Percentiles rank a stretch among this genome's conserved stretches.
Conservation (phyloP, 1,284 basidiomycete species). For the Grifola frondosa region DNA sequence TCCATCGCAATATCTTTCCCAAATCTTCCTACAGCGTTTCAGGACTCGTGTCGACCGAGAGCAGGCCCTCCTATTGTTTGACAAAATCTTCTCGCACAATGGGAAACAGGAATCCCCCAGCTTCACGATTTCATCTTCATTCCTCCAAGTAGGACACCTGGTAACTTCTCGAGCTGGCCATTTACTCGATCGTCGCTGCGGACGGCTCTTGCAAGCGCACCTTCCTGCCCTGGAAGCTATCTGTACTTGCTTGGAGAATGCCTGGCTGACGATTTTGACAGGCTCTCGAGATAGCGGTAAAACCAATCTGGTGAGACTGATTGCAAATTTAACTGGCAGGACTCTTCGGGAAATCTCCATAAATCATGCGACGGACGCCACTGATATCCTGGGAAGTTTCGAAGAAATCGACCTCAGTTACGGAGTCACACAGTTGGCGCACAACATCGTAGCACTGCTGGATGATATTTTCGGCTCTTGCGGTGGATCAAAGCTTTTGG, state of each 20-base stretch:
- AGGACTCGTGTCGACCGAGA: conserved; percentile 68
- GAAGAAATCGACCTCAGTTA: conserved; percentile 77
- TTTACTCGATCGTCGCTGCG: conserved; percentile 39
- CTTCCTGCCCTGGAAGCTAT: conserved; percentile 75
- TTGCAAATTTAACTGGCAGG: conserved; percentile 76
- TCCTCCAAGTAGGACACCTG: conserved; percentile 75
- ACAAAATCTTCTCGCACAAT: conserved; percentile 52
- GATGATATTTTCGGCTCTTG: conserved; percentile 41
- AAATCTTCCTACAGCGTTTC: conserved; percentile 87
- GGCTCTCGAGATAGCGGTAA: conserved; percentile 82
- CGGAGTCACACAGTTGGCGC: conserved; percentile 39
- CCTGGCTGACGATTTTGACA: conserved; percentile 89
- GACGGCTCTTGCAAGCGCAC: conserved; percentile 61
- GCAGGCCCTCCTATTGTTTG: conserved; percentile 63
- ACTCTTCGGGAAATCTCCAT: conserved; percentile 75
- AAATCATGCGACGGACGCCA: conserved; percentile 89
- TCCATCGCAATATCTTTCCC: conserved; percentile 65
- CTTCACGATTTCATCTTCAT: conserved; percentile 51
- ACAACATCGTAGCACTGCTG: conserved; percentile 41
- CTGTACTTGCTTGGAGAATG: conserved; percentile 71
- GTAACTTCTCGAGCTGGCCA: conserved; percentile 47
- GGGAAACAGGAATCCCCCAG: conserved; percentile 32
- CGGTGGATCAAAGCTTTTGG: conserved; percentile 32
- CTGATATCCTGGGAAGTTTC: conserved; percentile 94
- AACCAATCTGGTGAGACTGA: conserved; percentile 68